Base-by-base conservation (phyloP, 2,329 filamentous ascomycete genomes). In the Calycina herbarum region DNA sequence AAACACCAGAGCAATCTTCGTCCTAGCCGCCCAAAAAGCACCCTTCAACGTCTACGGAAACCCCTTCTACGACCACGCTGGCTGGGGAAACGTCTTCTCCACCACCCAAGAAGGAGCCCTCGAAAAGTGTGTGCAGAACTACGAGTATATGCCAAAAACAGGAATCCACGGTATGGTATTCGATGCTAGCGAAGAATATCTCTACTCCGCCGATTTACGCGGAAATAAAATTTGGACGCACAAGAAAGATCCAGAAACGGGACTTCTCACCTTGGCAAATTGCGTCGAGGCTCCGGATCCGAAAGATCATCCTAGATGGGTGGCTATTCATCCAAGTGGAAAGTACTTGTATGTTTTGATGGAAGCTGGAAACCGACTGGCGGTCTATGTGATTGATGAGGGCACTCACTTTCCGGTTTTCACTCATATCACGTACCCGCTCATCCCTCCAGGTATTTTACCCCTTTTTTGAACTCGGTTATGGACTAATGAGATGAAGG, bases 1-100 rank as follows among this genome's bases (percentile, higher is more conserved):
- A 66, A 94, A 93, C 78, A 96, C 93, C 5, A 88, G 93, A 68
- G 93, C 93, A 73, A 96, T 96, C 78, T 96, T 96, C 81, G 85
- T 94, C 65, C 86, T 96, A 61, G 90, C 93, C 35, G 91, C 92
- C 27, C 85, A 88, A 72, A 85, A 92, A 73, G 84, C 92, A 1
- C 93, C 93, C 0, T 92, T 93, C 77, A 86, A 86, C 72, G 91
- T 96, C 68, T 96, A 96, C 79, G 91, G 91, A 77, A 95, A 95
- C 77, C 93, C 93, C 8, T 96, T 96, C 79, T 96, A 96, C 82
- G 86, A 92, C 67, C 85, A 94, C 76, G 93, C 93, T 45, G 91
- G 92, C 69, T 90, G 87, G 76, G 91, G 92, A 67, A 93, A 93
- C 75, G 86, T 96, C 76, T 92, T 92, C 79, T 82, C 84, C 62